A percentile compares a stretch with the other conserved stretches of the same genome.
Evolutionary conservation across 1,284 basidiomycete species (phyloP).

Genomic region (Stygiomarasmius scandens): DNA sequence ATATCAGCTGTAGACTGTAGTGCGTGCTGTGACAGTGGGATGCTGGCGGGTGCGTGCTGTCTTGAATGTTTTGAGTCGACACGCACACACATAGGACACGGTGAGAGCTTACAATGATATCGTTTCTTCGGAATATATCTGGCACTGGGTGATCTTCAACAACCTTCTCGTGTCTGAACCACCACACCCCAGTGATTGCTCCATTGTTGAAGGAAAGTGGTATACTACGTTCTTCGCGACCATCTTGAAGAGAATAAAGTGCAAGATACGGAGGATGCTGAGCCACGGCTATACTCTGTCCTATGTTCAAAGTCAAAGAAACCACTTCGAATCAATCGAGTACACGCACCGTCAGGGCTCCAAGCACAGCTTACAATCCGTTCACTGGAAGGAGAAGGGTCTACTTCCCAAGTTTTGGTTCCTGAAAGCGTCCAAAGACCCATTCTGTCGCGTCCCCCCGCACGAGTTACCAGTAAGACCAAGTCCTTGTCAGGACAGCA

Average conservation of each 20-base stretch:
- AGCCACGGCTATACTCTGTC: conserved; percentile 71
- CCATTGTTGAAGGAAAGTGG: conserved; percentile 23
- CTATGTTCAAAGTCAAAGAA: conserved; percentile 37
- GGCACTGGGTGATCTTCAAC: conserved; percentile 52
- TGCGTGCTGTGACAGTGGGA: too few relatives aligned
- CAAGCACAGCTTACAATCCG: conserved; percentile 66
- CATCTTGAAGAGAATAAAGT: conserved; percentile 77
- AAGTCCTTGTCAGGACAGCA: conserved; percentile 88
- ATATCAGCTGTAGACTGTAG: too few relatives aligned
- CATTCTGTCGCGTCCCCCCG: conserved; percentile 67
- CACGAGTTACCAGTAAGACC: conserved; percentile 63
- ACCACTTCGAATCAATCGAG: conserved; percentile 5
- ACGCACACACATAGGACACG: conserved; percentile 24
- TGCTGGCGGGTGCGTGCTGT: conserved; percentile 43
- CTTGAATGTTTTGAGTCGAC: conserved; percentile 37
- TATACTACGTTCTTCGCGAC: conserved; percentile 52
- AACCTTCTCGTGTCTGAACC: conserved; percentile 59
- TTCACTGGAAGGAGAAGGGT: conserved; percentile 50
- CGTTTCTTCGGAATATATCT: conserved; percentile 73
- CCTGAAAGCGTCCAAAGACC: conserved; percentile 82
- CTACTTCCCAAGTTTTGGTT: conserved; percentile 77
- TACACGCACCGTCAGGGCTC: conserved; percentile 74
- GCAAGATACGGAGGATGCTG: conserved; percentile 69
- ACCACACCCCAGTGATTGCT: conserved; percentile 62
- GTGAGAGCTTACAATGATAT: conserved; percentile 69